Evolutionary conservation across 139 green algal genomes (phyloP), one percentile per base, ranked within the genome.

Genomic region (Chlorella ohadii): DNA sequence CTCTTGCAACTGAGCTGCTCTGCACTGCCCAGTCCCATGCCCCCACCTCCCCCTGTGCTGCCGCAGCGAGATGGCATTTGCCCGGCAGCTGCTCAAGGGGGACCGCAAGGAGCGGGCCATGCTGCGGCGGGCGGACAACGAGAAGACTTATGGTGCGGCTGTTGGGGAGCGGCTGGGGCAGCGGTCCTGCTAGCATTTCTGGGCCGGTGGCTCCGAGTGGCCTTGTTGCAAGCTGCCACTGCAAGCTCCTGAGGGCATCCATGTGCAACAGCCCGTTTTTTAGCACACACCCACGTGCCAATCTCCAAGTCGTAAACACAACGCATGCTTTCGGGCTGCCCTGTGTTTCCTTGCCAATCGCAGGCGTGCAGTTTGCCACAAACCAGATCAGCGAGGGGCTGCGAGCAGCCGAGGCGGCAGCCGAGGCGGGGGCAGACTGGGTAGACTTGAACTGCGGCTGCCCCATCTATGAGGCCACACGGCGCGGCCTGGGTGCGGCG

Each of bases 371-470:
- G 78, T 87, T 98, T 7, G 94, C 95, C 9, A 96, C 92, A 66
- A 98, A 97, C 41, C 84, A 85, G 22, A 97, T 97, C 51, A 84
- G 81, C 1, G 95, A 98, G 87, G 94, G 94, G 31, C 78, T 96
- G 6, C 68, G 72, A 23, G 94, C 94, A 3, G 91, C 78, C 0
- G 41, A 85, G 65, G 75, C 95, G 56, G 94, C 93, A 34, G 83
- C 88, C 23, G 92, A 93, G 47, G 85, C 85, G 11, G 95, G 94
- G 0, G 94, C 93, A 0, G 63, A 86, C 27, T 98, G 88, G 63
- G 28, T 98, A 11, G 95, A 98, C 85, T 87, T 98, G 39, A 98
- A 98, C 88, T 95, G 90, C 78, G 94, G 94, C 64, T 98, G 95
- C 85, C 95, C 95, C 31, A 97, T 97, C 51, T 87, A 96, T 66